These are phyloP conservation scores for Chrysanthemum seticuspe DNA, from an alignment of 129 eudicot species.

Conservation along the genomic window DNA sequence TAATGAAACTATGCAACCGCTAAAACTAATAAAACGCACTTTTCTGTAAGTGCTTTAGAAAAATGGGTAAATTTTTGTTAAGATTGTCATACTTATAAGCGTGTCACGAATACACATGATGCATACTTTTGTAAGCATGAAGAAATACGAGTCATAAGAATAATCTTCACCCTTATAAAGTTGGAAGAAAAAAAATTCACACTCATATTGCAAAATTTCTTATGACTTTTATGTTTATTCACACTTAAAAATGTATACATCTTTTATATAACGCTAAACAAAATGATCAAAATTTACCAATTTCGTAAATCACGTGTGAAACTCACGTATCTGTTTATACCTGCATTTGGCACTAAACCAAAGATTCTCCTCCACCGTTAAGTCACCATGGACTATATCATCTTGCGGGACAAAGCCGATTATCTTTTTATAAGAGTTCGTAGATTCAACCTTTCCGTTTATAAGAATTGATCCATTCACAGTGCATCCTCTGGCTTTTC, in stretches of 20 bases:
- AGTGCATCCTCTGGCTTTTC: constrained; percentile 84
- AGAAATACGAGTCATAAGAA: too few species aligned
- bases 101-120: not conserved
- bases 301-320: not conserved
- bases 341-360: constrained; percentile 97
- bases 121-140: too few species aligned
- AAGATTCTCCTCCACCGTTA: constrained; percentile 94
- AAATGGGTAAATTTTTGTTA: not conserved
- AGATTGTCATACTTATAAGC: not conserved
- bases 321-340: constrained; percentile 30
- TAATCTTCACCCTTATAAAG: too few species aligned
- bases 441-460: constrained; percentile 66
- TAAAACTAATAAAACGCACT: not conserved
- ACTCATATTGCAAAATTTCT: too few species aligned
- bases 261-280: not conserved
- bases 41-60: not conserved
- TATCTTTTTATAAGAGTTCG: constrained; percentile 75
- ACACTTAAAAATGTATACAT: not conserved
- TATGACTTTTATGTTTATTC: not conserved
- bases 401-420: constrained; percentile 98
- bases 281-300: not conserved
- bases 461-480: constrained; percentile 72
- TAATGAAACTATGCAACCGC: not conserved
- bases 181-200: too few species aligned
- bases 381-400: constrained; percentile 93